Evolutionary conservation across 2,329 filamentous ascomycete genomes (phyloP).

Genomic region (Alternaria solani): DNA sequence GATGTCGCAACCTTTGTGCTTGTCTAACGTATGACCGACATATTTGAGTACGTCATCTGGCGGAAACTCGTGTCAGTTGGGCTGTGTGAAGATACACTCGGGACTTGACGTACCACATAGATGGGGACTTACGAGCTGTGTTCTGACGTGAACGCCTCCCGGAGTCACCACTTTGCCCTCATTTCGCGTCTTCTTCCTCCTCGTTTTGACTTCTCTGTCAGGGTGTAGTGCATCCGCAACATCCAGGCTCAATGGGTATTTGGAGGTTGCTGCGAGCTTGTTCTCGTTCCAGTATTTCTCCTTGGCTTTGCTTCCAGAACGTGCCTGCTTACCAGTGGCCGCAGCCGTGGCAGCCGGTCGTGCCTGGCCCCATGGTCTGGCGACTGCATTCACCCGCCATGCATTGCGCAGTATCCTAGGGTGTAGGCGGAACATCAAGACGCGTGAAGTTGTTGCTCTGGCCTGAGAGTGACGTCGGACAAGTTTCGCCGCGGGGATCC

Average conservation of each 20-base stretch:
- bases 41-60: slow-evolving; percentile 74
- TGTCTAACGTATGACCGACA: slow-evolving; percentile 71
- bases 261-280: slow-evolving; percentile 21
- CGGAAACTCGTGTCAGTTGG: slow-evolving; percentile 15
- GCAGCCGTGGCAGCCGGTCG: slow-evolving; percentile 8
- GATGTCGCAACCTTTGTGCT: slow-evolving; percentile 80
- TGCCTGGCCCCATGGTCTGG: slow-evolving; percentile 5
- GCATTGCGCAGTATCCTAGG: slow-evolving; percentile 16
- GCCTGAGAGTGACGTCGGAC: not conserved
- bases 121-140: slow-evolving; percentile 54
- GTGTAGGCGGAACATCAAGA: slow-evolving; percentile 31
- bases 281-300: slow-evolving; percentile 22
- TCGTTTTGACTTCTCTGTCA: slow-evolving; percentile 5
- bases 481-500: slow-evolving; percentile 14
- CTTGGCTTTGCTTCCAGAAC: too few relatives aligned
- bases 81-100: slow-evolving; percentile 9
- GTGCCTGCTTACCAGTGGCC: not conserved
- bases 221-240: slow-evolving; percentile 22
- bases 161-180: not conserved
- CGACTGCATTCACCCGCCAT: slow-evolving; percentile 6
- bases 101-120: slow-evolving; percentile 54
- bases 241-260: slow-evolving; percentile 24
- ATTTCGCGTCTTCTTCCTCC: slow-evolving; percentile 4
- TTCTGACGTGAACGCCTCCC: slow-evolving; percentile 24
- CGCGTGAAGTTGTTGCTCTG: slow-evolving; percentile 10